Conservation (phyloP, 1,284 basidiomycete species). For the Ustilago shanxiensis region DNA sequence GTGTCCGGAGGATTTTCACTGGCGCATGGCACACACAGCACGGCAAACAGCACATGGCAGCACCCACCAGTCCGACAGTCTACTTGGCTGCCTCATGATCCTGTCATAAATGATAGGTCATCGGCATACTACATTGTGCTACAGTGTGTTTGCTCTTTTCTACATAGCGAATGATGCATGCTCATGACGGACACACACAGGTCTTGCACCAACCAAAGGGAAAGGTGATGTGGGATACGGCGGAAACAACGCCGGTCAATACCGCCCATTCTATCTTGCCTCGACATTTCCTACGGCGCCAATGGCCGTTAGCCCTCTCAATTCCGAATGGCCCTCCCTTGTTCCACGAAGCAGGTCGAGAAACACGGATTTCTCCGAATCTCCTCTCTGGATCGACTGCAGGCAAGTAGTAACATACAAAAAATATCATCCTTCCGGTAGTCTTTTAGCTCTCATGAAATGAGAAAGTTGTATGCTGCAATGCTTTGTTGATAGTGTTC, state of each 20-base stretch:
- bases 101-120: neutral
- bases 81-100: neutral
- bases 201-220: no score
- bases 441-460: neutral
- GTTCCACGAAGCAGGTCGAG: neutral
- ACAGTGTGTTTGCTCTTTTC: no score
- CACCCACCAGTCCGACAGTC: no score
- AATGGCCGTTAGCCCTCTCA: slow-evolving; percentile 11
- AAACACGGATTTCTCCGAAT: slow-evolving; percentile 35
- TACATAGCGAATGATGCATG: no score
- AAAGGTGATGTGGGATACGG: neutral
- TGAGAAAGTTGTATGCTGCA: no score
- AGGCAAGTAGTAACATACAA: neutral
- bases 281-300: neutral
- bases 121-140: neutral
- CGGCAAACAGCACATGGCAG: neutral
- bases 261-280: slow-evolving; percentile 13
- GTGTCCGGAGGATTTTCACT: slow-evolving; percentile 20
- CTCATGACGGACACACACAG: no score
- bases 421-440: neutral
- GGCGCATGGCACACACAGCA: slow-evolving; percentile 5
- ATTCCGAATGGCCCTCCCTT: slow-evolving; percentile 10
- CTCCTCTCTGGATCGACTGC: neutral
- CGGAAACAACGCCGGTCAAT: slow-evolving; percentile 34
- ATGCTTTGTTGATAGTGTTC: no score